phyloP scores from a whole-genome alignment of 2,329 filamentous ascomycete genomes.

The Venturia aucupariae region DNA sequence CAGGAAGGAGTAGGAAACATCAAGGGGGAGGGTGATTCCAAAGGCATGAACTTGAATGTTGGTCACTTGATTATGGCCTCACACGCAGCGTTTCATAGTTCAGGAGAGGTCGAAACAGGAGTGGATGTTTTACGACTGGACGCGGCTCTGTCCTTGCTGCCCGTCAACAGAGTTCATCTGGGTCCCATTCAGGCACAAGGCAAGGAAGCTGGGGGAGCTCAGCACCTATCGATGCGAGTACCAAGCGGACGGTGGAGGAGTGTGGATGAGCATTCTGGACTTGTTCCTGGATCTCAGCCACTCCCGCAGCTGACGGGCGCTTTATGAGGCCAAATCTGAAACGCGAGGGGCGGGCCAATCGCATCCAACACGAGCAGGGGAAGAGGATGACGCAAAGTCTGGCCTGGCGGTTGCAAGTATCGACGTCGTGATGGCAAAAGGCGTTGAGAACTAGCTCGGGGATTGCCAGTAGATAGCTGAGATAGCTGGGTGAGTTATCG shows the following conservation, averaged over 20 bases:
- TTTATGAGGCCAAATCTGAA: neutral
- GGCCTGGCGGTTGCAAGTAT: neutral
- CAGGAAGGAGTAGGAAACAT: neutral
- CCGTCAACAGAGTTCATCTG: neutral
- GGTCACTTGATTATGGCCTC: neutral
- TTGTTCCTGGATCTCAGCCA: slow-evolving; percentile 1
- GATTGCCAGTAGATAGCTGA: too few species aligned
- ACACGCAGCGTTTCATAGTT: slow-evolving; percentile 9
- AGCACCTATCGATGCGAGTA: neutral
- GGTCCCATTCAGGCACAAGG: neutral
- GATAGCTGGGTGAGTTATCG: too few species aligned
- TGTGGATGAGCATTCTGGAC: neutral
- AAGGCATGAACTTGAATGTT: slow-evolving; percentile 4
- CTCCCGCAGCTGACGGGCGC: neutral
- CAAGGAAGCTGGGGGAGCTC: neutral
- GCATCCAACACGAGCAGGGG: neutral
- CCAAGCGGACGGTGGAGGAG: neutral
- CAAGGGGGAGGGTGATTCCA: neutral
- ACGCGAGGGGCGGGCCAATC: neutral
- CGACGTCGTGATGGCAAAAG: neutral
- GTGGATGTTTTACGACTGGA: neutral
- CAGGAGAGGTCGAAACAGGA: neutral
- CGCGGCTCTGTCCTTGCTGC: neutral
- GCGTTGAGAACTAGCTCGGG: neutral
- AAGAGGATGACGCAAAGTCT: neutral